Percentiles rank a stretch among this genome's conserved stretches.
Evolutionary conservation across 2,329 filamentous ascomycete genomes (phyloP).

Genomic region (Diaporthe caulivora): DNA sequence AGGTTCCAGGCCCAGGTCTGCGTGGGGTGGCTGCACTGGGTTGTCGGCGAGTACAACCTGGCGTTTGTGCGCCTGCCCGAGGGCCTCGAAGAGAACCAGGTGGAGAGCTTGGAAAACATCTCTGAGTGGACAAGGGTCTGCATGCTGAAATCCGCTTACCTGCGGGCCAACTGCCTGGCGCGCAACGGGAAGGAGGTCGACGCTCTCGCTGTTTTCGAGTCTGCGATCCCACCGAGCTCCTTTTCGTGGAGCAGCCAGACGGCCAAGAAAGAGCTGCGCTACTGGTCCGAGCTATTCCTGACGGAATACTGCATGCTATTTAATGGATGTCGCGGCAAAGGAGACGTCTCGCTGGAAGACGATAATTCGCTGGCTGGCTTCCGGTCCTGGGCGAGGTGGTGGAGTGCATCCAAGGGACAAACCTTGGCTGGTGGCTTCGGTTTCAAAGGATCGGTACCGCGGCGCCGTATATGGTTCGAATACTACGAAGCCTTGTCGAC

Average conservation of each 20-base stretch:
- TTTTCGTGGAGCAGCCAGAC: conserved; percentile 63
- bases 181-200: conserved; percentile 63
- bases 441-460: conserved; percentile 69
- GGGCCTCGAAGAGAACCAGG: conserved; percentile 67
- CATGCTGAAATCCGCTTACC: conserved; percentile 81
- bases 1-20: conserved; percentile 85
- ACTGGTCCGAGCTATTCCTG: conserved; percentile 84
- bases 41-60: conserved; percentile 74
- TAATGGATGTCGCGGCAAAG: conserved; percentile 68
- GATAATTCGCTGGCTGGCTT: conserved; percentile 68
- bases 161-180: conserved; percentile 76
- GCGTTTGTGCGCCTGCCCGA: conserved; percentile 73
- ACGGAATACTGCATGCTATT: conserved; percentile 81
- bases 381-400: conserved; percentile 78
- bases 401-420: conserved; percentile 63
- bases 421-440: conserved; percentile 66
- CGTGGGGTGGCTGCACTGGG: conserved; percentile 87
- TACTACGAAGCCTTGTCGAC: conserved; percentile 85
- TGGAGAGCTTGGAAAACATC: conserved; percentile 65
- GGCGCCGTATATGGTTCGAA: conserved; percentile 82
- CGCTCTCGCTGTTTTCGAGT: conserved; percentile 75
- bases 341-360: conserved; percentile 63
- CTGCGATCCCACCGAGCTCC: conserved; percentile 73
- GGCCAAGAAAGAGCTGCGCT: conserved; percentile 74
- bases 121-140: conserved; percentile 87